phyloP scores from a whole-genome alignment of 306 rosid genomes.

The Vachellia collinsii region DNA sequence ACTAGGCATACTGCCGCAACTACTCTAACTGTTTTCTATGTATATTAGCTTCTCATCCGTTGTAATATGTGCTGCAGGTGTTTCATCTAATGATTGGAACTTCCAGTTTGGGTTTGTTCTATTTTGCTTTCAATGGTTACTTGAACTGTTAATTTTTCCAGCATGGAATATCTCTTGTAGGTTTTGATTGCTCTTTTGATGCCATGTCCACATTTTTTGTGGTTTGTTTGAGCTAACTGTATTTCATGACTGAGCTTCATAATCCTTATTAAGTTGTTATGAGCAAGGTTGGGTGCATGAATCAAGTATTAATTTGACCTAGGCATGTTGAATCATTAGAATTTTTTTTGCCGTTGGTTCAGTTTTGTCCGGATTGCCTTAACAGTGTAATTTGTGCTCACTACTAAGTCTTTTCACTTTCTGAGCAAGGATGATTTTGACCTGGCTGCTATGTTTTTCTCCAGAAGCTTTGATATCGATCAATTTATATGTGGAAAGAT shows the following conservation, averaged over 20 bases:
- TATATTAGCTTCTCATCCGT: slow-evolving; percentile 40
- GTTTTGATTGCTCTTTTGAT: not conserved
- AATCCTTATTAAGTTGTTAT: not conserved
- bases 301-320: not conserved
- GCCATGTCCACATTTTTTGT: slow-evolving; percentile 17
- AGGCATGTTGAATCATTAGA: not conserved
- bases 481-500: not conserved
- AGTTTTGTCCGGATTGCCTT: not conserved
- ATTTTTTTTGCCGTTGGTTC: not conserved
- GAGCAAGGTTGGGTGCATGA: not conserved
- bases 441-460: not conserved
- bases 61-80: slow-evolving; percentile 67
- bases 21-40: slow-evolving; percentile 21
- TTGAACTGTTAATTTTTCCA: slow-evolving; percentile 22
- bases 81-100: slow-evolving; percentile 91
- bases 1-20: slow-evolving; percentile 11
- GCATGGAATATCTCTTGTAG: slow-evolving; percentile 12
- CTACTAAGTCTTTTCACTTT: slow-evolving; percentile 2
- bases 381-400: not conserved
- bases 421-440: not conserved
- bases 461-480: not conserved
- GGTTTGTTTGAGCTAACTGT: slow-evolving; percentile 26
- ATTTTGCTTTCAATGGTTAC: slow-evolving; percentile 34
- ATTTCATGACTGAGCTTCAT: slow-evolving; percentile 21
- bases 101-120: slow-evolving; percentile 79